Evolutionary conservation across 192 early-diverging fungal species (phyloP).

Genomic region (Backusella liffmaniae): DNA sequence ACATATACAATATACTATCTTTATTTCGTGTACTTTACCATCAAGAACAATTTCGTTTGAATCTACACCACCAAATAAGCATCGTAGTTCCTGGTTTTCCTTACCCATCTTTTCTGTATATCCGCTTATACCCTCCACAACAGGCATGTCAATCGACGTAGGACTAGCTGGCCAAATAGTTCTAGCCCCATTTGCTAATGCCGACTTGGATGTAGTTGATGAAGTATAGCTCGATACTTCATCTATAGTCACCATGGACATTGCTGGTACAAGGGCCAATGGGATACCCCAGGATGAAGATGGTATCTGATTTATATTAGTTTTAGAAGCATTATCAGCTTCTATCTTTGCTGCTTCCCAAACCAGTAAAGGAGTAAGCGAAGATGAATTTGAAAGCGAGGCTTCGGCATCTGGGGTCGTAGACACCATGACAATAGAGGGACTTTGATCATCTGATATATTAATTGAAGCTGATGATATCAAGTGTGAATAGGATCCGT

Average conservation of each 20-base stretch:
- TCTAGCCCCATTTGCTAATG: not conserved
- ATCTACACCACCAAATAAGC: conserved; percentile 28
- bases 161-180: conserved; percentile 32
- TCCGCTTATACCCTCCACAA: conserved; percentile 15
- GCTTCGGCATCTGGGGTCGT: conserved; percentile 18
- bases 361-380: conserved; percentile 25
- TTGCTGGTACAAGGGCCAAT: conserved; percentile 32
- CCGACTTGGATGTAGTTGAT: not conserved
- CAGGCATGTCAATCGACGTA: conserved; percentile 1
- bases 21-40: conserved; percentile 27
- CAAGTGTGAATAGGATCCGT: not conserved
- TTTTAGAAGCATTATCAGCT: not conserved
- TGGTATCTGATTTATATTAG: not conserved
- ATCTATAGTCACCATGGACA: conserved; percentile 19
- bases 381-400: conserved; percentile 18
- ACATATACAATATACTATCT: not conserved
- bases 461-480: conserved; percentile 1
- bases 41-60: conserved; percentile 34
- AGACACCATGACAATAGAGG: conserved; percentile 23
- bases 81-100: conserved; percentile 29
- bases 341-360: conserved; percentile 23
- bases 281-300: conserved; percentile 34
- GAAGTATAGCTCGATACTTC: not conserved
- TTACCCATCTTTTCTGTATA: conserved; percentile 19
- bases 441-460: not conserved